phyloP scores from a whole-genome alignment of 2,329 filamentous ascomycete species.

The Alternaria gaisen region DNA sequence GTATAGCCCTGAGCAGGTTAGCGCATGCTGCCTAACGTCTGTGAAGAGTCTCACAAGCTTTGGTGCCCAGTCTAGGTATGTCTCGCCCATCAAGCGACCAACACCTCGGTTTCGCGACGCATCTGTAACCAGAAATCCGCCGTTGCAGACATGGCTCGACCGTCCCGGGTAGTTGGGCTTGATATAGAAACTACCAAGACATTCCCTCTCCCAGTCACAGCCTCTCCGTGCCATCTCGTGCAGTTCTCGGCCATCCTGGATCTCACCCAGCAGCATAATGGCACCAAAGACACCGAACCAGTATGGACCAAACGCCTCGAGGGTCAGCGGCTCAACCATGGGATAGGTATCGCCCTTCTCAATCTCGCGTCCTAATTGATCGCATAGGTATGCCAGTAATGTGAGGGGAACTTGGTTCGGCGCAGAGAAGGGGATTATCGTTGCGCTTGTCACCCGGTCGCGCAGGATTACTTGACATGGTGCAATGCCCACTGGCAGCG shows the following conservation, averaged over 20 bases:
- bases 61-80: slow-evolving; percentile 63
- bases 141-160: slow-evolving; percentile 86
- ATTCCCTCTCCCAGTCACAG: slow-evolving; percentile 79
- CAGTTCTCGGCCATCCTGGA: slow-evolving; percentile 63
- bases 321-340: slow-evolving; percentile 78
- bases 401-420: slow-evolving; percentile 77
- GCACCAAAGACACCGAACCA: slow-evolving; percentile 93
- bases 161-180: slow-evolving; percentile 93
- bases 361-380: slow-evolving; percentile 89
- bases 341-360: slow-evolving; percentile 92
- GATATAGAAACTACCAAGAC: slow-evolving; percentile 91
- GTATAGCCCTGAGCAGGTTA: slow-evolving; percentile 71
- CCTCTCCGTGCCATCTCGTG: slow-evolving; percentile 56
- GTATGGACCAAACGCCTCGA: slow-evolving; percentile 80
- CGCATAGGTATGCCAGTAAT: slow-evolving; percentile 78
- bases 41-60: slow-evolving; percentile 50
- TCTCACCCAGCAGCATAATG: slow-evolving; percentile 83
- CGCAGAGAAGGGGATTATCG: slow-evolving; percentile 83
- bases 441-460: slow-evolving; percentile 84
- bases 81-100: slow-evolving; percentile 61
- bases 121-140: slow-evolving; percentile 61
- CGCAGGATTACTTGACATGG: slow-evolving; percentile 82
- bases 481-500: slow-evolving; percentile 73
- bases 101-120: slow-evolving; percentile 59
- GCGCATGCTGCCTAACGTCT: background rate